A percentile compares a stretch with the other conserved stretches of the same genome.
Evolutionary conservation across 2,329 filamentous ascomycete species (phyloP).

Genomic region (Penicillium frequentans): DNA sequence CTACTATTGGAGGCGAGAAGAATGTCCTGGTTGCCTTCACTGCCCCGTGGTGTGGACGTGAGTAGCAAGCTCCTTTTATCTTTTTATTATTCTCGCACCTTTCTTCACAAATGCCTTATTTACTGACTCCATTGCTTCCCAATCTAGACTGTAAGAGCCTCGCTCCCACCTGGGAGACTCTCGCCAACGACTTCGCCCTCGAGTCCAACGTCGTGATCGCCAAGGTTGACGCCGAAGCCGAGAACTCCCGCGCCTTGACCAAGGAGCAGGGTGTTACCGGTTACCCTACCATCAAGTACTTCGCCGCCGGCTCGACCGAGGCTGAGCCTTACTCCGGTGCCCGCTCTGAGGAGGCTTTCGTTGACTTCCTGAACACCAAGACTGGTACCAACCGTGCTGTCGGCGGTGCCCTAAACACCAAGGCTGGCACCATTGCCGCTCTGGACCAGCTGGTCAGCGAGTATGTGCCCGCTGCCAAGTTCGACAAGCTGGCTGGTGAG

Average conservation of each 20-base stretch:
- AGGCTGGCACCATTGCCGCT: conserved; percentile 77
- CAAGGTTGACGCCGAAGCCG: conserved; percentile 91
- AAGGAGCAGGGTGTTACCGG: conserved; percentile 74
- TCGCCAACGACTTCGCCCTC: conserved; percentile 76
- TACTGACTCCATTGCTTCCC: background rate
- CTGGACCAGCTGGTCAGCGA: conserved; percentile 76
- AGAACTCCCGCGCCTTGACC: conserved; percentile 77
- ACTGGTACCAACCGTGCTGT: conserved; percentile 79
- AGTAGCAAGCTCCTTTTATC: conserved; percentile 44
- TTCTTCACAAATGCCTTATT: background rate
- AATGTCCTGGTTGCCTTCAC: conserved; percentile 95
- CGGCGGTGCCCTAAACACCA: conserved; percentile 75
- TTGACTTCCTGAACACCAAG: conserved; percentile 84
- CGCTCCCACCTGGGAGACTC: conserved; percentile 83
- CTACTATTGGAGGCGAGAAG: conserved; percentile 78
- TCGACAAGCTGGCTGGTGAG: conserved; percentile 67
- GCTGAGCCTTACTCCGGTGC: conserved; percentile 70
- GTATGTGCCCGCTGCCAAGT: conserved; percentile 62
- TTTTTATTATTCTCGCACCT: conserved; percentile 2
- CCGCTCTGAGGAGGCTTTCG: conserved; percentile 72
- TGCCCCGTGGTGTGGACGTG: conserved; percentile 97
- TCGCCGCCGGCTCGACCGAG: conserved; percentile 78
- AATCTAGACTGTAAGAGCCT: conserved; percentile 88
- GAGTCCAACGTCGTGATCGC: conserved; percentile 82
- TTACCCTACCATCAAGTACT: conserved; percentile 98